Percentiles rank a stretch among this genome's conserved stretches.
Evolutionary conservation across 345 rosid genomes (phyloP).

Genomic region (Pistacia integerrima): DNA sequence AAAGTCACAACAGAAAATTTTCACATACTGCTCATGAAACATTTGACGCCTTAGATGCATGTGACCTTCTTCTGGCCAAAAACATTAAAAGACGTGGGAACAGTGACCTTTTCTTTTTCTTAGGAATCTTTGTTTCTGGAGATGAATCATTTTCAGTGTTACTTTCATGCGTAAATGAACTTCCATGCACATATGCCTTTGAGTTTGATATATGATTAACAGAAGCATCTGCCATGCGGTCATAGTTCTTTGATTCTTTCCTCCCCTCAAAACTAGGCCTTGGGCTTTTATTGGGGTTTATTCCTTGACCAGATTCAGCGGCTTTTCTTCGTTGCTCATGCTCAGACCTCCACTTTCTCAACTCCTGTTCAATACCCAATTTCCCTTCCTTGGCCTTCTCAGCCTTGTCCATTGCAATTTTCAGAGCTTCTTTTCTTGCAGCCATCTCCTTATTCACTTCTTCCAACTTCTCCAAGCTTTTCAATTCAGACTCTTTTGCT

Average conservation of each 20-base stretch:
- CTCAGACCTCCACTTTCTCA: conserved; percentile 89
- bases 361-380: conserved; percentile 77
- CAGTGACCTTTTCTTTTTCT: conserved; percentile 75
- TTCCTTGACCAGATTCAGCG: conserved; percentile 42
- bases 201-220: conserved; percentile 27
- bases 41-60: conserved; percentile 39
- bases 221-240: conserved; percentile 17
- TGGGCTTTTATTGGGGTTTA: conserved; percentile 26
- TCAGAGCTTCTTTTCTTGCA: conserved; percentile 59
- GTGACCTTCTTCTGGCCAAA: conserved; percentile 56
- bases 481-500: conserved; percentile 69
- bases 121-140: conserved; percentile 38
- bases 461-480: conserved; percentile 57
- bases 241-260: conserved; percentile 36
- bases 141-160: conserved; percentile 33
- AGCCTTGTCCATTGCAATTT: conserved; percentile 71
- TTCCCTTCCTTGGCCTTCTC: conserved; percentile 91
- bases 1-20: conserved; percentile 17
- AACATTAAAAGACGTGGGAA: conserved; percentile 81
- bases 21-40: conserved; percentile 8
- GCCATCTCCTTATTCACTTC: conserved; percentile 62
- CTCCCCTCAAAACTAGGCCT: conserved; percentile 40
- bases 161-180: conserved; percentile 7
- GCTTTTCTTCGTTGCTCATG: conserved; percentile 65
- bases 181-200: conserved; percentile 26